phyloP scores from a whole-genome alignment of 2,329 filamentous ascomycete species.

The Didymella arachidicola region DNA sequence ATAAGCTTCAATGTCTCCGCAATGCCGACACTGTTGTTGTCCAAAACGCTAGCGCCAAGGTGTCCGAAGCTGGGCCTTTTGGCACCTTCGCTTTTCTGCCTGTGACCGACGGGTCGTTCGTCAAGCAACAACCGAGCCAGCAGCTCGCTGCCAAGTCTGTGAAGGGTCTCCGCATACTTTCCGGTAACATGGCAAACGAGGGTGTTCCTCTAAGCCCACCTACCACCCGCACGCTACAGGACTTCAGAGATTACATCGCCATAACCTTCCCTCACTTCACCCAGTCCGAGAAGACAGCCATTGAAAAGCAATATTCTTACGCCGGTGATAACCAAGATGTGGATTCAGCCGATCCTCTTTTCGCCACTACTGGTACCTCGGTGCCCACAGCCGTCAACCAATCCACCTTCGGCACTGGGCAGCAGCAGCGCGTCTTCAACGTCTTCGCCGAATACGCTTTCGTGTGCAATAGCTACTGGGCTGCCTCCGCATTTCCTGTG shows the following conservation, averaged over 20 bases:
- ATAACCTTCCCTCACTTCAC: constrained; percentile 49
- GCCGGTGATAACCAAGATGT: constrained; percentile 34
- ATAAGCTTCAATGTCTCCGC: constrained; percentile 42
- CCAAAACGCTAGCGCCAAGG: constrained; percentile 41
- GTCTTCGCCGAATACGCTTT: constrained; percentile 58
- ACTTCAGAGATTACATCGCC: constrained; percentile 42
- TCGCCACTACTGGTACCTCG: constrained; percentile 35
- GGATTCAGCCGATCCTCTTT: constrained; percentile 35
- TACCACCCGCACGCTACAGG: constrained; percentile 36
- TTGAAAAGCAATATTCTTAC: constrained; percentile 43
- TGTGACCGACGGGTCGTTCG: constrained; percentile 52
- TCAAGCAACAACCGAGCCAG: constrained; percentile 47
- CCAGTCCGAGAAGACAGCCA: constrained; percentile 30
- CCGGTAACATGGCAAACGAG: constrained; percentile 51
- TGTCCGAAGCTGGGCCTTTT: constrained; percentile 46
- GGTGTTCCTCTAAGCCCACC: constrained; percentile 50
- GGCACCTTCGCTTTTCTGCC: constrained; percentile 55
- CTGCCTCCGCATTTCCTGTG: constrained; percentile 46
- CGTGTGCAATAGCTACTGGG: constrained; percentile 52
- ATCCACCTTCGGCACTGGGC: constrained; percentile 41
- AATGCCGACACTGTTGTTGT: constrained; percentile 33
- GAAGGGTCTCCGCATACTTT: constrained; percentile 40
- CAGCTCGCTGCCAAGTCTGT: constrained; percentile 36
- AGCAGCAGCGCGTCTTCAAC: constrained; percentile 51
- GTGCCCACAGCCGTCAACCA: constrained; percentile 40